Percentiles rank a stretch among this genome's conserved stretches.
Evolutionary conservation across 2,329 filamentous ascomycete genomes (phyloP).

Genomic region (Keithomyces neogunnii): DNA sequence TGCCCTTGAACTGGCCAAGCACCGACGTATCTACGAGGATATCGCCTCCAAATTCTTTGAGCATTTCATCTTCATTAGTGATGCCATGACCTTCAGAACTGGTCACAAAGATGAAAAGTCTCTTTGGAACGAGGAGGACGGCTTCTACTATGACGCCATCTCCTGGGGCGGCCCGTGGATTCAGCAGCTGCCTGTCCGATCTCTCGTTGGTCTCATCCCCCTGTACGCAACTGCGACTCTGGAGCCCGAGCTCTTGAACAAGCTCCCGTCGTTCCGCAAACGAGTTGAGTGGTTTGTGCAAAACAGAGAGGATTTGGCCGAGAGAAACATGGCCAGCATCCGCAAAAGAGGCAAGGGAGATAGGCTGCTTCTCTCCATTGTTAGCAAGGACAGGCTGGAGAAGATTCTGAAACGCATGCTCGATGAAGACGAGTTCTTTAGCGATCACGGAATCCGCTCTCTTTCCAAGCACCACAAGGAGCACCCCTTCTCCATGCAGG

Average conservation of each 20-base stretch:
- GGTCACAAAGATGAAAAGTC: slow-evolving; percentile 67
- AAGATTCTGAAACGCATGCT: slow-evolving; percentile 89
- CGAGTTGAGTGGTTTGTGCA: slow-evolving; percentile 90
- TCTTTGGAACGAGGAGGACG: slow-evolving; percentile 92
- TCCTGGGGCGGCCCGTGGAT: slow-evolving; percentile 92
- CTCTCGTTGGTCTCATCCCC: slow-evolving; percentile 86
- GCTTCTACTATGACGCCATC: slow-evolving; percentile 98
- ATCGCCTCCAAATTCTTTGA: slow-evolving; percentile 98
- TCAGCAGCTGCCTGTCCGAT: slow-evolving; percentile 85
- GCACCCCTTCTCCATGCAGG: slow-evolving; percentile 88
- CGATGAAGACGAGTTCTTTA: slow-evolving; percentile 87
- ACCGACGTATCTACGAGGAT: slow-evolving; percentile 91
- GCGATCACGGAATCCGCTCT: slow-evolving; percentile 82
- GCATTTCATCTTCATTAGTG: slow-evolving; percentile 95
- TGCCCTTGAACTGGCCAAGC: slow-evolving; percentile 86
- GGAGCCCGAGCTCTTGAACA: slow-evolving; percentile 88
- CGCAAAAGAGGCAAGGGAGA: slow-evolving; percentile 83
- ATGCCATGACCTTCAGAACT: slow-evolving; percentile 84
- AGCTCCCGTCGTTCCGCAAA: slow-evolving; percentile 87
- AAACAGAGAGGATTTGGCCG: slow-evolving; percentile 76
- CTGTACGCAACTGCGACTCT: slow-evolving; percentile 87
- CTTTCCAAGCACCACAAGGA: slow-evolving; percentile 88
- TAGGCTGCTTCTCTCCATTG: slow-evolving; percentile 77
- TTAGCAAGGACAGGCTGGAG: slow-evolving; percentile 85
- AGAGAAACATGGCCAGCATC: slow-evolving; percentile 92